These are phyloP conservation scores for Collybia sp. DNA, from an alignment of 768 basidiomycete species.

Conservation along the genomic window DNA sequence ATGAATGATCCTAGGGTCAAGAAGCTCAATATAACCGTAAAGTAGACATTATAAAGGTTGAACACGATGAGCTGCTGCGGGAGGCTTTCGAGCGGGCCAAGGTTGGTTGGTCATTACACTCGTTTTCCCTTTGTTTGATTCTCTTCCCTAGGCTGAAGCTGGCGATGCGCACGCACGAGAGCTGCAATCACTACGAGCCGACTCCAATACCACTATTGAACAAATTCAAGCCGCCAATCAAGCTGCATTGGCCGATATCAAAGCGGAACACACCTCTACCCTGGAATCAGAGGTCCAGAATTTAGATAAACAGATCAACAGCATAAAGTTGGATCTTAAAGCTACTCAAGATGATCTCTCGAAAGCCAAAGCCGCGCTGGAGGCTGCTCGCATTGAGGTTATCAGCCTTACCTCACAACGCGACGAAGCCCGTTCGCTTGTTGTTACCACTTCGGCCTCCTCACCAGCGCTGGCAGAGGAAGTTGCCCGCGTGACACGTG, in stretches of 20 bases:
- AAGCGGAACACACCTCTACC: slow-evolving; percentile 56
- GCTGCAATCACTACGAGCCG: slow-evolving; percentile 62
- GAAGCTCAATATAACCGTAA: slow-evolving; percentile 64
- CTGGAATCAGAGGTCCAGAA: slow-evolving; percentile 52
- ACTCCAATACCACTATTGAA: slow-evolving; percentile 61
- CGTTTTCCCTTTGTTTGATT: slow-evolving; percentile 8
- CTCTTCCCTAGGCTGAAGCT: slow-evolving; percentile 56
- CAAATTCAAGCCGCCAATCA: slow-evolving; percentile 65
- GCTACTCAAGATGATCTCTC: slow-evolving; percentile 81
- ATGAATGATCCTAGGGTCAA: slow-evolving; percentile 43
- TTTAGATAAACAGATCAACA: slow-evolving; percentile 60
- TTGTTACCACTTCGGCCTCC: slow-evolving; percentile 29
- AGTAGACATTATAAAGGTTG: slow-evolving; percentile 60
- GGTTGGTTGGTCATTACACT: slow-evolving; percentile 31
- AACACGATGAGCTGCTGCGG: slow-evolving; percentile 56
- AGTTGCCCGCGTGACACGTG: slow-evolving; percentile 49
- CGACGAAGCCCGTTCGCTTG: slow-evolving; percentile 52
- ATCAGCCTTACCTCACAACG: slow-evolving; percentile 57
- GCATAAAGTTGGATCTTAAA: slow-evolving; percentile 67
- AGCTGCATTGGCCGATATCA: slow-evolving; percentile 53
- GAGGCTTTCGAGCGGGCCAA: slow-evolving; percentile 78
- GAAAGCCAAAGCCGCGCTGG: slow-evolving; percentile 63
- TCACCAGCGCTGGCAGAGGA: slow-evolving; percentile 50
- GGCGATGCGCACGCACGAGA: slow-evolving; percentile 63
- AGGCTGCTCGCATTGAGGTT: slow-evolving; percentile 48